phyloP scores from a whole-genome alignment of 2,329 filamentous ascomycete species.

The Calonectria ilicicola region DNA sequence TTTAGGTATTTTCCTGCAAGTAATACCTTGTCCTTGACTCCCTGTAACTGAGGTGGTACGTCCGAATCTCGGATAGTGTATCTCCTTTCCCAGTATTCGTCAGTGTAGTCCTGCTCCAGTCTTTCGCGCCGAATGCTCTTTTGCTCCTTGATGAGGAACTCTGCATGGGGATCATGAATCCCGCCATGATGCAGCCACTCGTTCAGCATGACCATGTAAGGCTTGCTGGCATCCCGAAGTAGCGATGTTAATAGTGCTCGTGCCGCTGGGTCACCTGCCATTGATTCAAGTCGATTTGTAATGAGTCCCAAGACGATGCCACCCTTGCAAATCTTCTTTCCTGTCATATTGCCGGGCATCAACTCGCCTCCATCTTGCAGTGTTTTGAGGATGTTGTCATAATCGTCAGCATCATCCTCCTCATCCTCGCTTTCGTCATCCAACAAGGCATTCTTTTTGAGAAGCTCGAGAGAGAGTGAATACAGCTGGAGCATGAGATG shows the following conservation, averaged over 20 bases:
- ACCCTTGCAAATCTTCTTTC: conserved; percentile 96
- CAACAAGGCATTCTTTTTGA: conserved; percentile 88
- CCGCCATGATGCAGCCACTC: conserved; percentile 98
- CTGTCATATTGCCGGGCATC: conserved; percentile 80
- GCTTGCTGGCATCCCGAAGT: conserved; percentile 87
- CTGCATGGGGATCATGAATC: conserved; percentile 92
- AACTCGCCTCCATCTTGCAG: conserved; percentile 88
- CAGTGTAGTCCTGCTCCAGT: conserved; percentile 95
- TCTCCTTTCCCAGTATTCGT: conserved; percentile 98
- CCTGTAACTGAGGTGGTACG: conserved; percentile 90
- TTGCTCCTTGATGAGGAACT: conserved; percentile 96
- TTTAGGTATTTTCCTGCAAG: conserved; percentile 98
- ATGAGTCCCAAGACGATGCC: conserved; percentile 92
- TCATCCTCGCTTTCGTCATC: conserved; percentile 83
- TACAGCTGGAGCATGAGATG: conserved; percentile 95
- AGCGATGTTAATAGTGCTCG: conserved; percentile 84
- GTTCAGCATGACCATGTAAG: conserved; percentile 98
- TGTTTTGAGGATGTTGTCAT: conserved; percentile 93
- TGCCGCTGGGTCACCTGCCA: conserved; percentile 94
- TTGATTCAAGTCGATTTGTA: conserved; percentile 84
- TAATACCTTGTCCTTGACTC: conserved; percentile 92
- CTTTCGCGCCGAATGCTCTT: conserved; percentile 93
- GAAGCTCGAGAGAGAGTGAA: conserved; percentile 84
- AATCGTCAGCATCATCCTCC: conserved; percentile 82
- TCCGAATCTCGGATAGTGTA: conserved; percentile 95